Conservation (phyloP, 2,329 filamentous ascomycete genomes). For the Phialophora chinensis region DNA sequence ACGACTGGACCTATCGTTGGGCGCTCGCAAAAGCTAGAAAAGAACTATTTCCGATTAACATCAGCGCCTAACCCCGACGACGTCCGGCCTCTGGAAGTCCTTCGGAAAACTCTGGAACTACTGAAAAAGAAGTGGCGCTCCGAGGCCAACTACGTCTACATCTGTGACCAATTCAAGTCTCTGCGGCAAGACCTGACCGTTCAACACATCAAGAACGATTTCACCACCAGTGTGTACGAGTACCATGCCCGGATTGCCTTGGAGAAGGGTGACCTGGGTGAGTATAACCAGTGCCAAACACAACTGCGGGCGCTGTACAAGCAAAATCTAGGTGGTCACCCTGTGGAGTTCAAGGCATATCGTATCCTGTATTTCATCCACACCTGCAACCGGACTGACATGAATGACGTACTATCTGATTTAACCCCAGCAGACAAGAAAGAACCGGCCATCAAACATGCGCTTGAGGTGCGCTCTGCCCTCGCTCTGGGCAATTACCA, state of each 20-base stretch:
- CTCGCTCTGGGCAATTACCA: conserved; percentile 95
- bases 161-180: conserved; percentile 99
- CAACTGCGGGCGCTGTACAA: conserved; percentile 91
- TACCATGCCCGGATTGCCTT: conserved; percentile 96
- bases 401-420: conserved; percentile 98
- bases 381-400: conserved; percentile 94
- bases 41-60: conserved; percentile 92
- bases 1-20: conserved; percentile 77
- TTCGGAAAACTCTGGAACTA: conserved; percentile 83
- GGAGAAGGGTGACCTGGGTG: conserved; percentile 98
- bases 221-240: conserved; percentile 96
- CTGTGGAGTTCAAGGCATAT: conserved; percentile 97
- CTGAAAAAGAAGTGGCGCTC: conserved; percentile 94
- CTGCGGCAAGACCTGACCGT: conserved; percentile 97
- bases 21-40: conserved; percentile 82
- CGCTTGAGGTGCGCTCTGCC: conserved; percentile 86
- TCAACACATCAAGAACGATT: conserved; percentile 94
- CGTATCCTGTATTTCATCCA: conserved; percentile 99
- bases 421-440: conserved; percentile 97
- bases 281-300: conserved; percentile 99
- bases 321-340: conserved; percentile 83
- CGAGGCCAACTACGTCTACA: conserved; percentile 94
- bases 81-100: conserved; percentile 80
- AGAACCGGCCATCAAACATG: conserved; percentile 84
- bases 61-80: conserved; percentile 85